Evolutionary conservation across 208 protist species (phyloP), one percentile per base, ranked within the genome.

Genomic region (Trypanosoma melophagium): DNA sequence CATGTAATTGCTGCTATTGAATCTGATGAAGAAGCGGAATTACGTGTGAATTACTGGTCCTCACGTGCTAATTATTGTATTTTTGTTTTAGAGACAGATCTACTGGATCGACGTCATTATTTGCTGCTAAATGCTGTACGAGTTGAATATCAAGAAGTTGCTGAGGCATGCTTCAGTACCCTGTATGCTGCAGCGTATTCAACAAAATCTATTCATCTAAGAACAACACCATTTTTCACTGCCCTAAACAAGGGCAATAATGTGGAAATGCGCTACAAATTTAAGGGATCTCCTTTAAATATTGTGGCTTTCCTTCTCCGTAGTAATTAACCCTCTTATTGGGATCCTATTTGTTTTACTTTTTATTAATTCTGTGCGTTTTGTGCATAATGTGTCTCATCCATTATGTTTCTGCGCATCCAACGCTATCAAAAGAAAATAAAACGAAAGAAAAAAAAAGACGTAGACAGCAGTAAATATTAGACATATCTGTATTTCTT

Each of bases 211-310:
- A 73, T 74, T n/a, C n/a, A 52, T 1, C 40, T 87, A 22, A 70
- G 86, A 57, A 83, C 81, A 3, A 90, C 83, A 31, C 60, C 54
- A 8, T 71, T 83, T 51, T 49, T 93, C 25, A 68, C 86, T 24
- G 42, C 45, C 1, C 59, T 89, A 3, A 67, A 73, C 49, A 50
- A 51, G 24, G n/a, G 3, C n/a, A 55, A 45, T 52, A 52, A 16
- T 74, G 67, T 71, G 71, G 69, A 64, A 79, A 21, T 69, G 13
- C 77, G 81, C 10, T 93, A 76, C 74, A 95, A 95, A 66, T 71
- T 93, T 13, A 65, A 63, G 45, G 83, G 86, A 14, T 92, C 86
- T 0, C 83, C 89, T 3, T 60, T 95, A 64, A 95, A 95, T 66
- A 86, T 77, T 5, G 84, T 78, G n/a, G 67, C 88, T n/a, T 60